phyloP scores from a whole-genome alignment of 169 alveolate species.

The Cryptosporidium baileyi region DNA sequence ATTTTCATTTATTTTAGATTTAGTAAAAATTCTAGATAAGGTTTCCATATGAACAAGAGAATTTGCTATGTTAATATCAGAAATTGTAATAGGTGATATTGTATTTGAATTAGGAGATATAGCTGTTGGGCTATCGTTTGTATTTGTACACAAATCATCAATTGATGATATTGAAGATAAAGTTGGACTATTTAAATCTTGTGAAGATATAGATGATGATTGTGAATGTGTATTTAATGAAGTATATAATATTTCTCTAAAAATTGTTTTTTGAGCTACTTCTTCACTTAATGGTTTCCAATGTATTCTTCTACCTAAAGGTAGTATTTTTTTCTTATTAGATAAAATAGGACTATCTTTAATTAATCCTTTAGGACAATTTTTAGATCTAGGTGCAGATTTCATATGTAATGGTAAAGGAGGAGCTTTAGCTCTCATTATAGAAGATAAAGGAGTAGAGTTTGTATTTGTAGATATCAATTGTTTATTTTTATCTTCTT shows the following conservation, averaged over 20 bases:
- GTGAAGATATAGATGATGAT: constrained; percentile 36
- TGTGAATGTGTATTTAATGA: constrained; percentile 22
- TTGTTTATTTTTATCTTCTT: neutral
- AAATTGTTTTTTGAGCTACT: constrained; percentile 71
- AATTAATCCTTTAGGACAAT: constrained; percentile 3
- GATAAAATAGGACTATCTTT: neutral
- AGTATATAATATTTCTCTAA: constrained; percentile 70
- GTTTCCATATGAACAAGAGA: constrained; percentile 67
- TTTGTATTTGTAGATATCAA: neutral
- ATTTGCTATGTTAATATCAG: constrained; percentile 64
- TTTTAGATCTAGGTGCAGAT: constrained; percentile 16
- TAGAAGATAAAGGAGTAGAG: constrained; percentile 17
- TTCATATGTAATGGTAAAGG: constrained; percentile 46
- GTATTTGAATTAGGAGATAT: constrained; percentile 14
- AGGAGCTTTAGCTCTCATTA: constrained; percentile 59
- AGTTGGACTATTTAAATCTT: neutral
- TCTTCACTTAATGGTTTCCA: constrained; percentile 74
- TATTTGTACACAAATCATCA: neutral
- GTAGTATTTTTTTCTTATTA: constrained; percentile 55
- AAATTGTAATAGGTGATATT: constrained; percentile 13
- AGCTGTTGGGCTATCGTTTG: neutral
- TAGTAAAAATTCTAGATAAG: constrained; percentile 42
- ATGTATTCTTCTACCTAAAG: constrained; percentile 73
- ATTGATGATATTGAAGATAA: neutral
- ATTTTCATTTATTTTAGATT: too few relatives aligned